Percentiles rank a stretch among this genome's conserved stretches.
Evolutionary conservation across 2,329 filamentous ascomycete species (phyloP).

Genomic region (Neonectria sp.): DNA sequence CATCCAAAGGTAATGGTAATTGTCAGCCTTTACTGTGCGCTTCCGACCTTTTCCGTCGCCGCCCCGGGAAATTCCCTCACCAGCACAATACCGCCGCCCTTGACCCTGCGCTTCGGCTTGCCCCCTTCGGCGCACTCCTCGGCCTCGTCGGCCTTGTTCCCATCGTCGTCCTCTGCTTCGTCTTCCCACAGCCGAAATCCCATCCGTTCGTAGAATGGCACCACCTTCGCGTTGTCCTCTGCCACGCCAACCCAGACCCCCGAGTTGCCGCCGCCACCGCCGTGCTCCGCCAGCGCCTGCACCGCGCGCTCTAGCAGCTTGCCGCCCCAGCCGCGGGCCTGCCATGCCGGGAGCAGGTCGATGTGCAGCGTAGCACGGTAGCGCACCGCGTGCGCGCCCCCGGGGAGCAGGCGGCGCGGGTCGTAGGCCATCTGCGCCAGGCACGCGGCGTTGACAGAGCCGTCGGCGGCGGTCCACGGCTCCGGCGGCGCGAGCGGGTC

Average conservation of each 20-base stretch:
- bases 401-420: slow-evolving; percentile 57
- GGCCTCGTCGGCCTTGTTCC: slow-evolving; percentile 8
- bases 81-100: slow-evolving; percentile 47
- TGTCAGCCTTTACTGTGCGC: slow-evolving; percentile 21
- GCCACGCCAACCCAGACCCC: slow-evolving; percentile 62
- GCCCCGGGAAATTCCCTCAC: slow-evolving; percentile 44
- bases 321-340: slow-evolving; percentile 62
- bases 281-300: slow-evolving; percentile 51
- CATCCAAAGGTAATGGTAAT: slow-evolving; percentile 25
- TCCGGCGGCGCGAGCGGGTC: slow-evolving; percentile 49
- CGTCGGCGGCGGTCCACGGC: slow-evolving; percentile 49
- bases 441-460: slow-evolving; percentile 45
- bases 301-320: slow-evolving; percentile 59
- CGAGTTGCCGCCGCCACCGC: slow-evolving; percentile 27
- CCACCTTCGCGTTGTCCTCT: slow-evolving; percentile 63
- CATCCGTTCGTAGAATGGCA: slow-evolving; percentile 63
- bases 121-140: slow-evolving; percentile 4
- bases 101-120: slow-evolving; percentile 13
- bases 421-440: slow-evolving; percentile 61
- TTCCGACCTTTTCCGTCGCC: slow-evolving; percentile 34
- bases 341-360: slow-evolving; percentile 60
- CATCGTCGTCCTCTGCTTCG: slow-evolving; percentile 49
- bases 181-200: slow-evolving; percentile 61
- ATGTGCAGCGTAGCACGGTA: slow-evolving; percentile 66
- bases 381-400: slow-evolving; percentile 51